phyloP scores from a whole-genome alignment of 1,284 basidiomycete species.

The Ceratobasidium sp. region DNA sequence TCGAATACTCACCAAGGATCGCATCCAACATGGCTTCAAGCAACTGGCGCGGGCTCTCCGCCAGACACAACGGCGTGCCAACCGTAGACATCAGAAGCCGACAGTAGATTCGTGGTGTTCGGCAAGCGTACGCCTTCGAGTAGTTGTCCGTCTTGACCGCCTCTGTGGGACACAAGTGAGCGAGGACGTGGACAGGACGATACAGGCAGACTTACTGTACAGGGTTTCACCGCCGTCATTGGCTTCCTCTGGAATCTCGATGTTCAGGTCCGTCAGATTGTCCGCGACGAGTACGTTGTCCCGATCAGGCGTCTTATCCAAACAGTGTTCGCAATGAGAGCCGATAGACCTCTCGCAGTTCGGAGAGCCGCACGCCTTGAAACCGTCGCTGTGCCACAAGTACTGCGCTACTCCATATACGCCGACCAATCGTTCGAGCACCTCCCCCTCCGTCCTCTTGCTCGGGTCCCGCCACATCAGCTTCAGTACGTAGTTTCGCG shows the following conservation, averaged over 20 bases:
- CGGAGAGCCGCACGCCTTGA: background rate
- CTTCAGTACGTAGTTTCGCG: conserved; percentile 27
- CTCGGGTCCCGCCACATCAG: conserved; percentile 30
- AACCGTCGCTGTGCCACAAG: conserved; percentile 14
- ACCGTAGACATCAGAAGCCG: conserved; percentile 11
- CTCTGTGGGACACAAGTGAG: background rate
- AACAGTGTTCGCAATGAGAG: background rate
- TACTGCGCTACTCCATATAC: conserved; percentile 17
- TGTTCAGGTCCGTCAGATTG: background rate
- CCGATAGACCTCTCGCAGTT: background rate
- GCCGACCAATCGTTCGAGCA: background rate
- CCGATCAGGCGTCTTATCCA: conserved; percentile 2
- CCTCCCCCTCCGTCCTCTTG: conserved; percentile 15
- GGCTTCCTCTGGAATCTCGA: background rate
- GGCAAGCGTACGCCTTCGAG: background rate
- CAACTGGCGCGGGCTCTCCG: background rate
- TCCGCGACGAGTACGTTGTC: background rate
- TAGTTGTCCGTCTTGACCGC: background rate
- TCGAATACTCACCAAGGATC: too few relatives aligned
- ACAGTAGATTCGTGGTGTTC: conserved; percentile 4
- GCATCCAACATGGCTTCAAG: background rate
- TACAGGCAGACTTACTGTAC: background rate
- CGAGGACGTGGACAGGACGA: background rate
- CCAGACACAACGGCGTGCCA: background rate
- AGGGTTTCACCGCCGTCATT: background rate